phyloP scores from a whole-genome alignment of 1,139 yeast genomes.

The Geotrichum klebahnii region DNA sequence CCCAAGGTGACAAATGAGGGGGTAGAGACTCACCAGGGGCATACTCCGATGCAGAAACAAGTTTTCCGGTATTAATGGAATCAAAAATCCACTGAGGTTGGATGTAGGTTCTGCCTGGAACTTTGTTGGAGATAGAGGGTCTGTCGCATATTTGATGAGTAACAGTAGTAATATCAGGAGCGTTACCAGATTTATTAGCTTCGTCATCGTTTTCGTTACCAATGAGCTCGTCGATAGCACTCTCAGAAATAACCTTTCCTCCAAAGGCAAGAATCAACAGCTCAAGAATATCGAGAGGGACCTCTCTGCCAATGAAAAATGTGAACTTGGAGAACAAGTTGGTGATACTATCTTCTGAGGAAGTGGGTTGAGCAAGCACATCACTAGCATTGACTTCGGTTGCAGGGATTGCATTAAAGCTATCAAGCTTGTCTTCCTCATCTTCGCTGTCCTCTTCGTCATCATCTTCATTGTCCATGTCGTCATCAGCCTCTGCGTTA shows the following conservation, averaged over 20 bases:
- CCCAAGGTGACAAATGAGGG: constrained; percentile 98
- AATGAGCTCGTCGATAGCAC: constrained; percentile 71
- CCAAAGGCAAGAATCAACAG: constrained; percentile 84
- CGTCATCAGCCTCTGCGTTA: constrained; percentile 47
- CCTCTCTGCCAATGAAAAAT: constrained; percentile 92
- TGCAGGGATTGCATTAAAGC: constrained; percentile 54
- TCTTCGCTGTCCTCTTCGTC: constrained; percentile 42
- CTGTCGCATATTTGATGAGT: constrained; percentile 95
- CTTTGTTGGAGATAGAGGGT: constrained; percentile 71
- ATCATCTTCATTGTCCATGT: constrained; percentile 42
- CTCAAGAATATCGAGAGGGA: constrained; percentile 85
- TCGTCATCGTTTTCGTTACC: constrained; percentile 39
- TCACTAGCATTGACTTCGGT: constrained; percentile 69
- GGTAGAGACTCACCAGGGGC: constrained; percentile 95
- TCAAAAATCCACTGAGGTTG: constrained; percentile 99
- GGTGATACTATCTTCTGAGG: constrained; percentile 53
- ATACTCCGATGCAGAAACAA: constrained; percentile 72
- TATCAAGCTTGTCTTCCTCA: constrained; percentile 62
- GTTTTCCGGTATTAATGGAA: constrained; percentile 70
- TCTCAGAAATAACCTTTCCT: constrained; percentile 80
- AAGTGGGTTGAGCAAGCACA: constrained; percentile 72
- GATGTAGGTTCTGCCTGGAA: constrained; percentile 86
- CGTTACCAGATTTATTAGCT: constrained; percentile 33
- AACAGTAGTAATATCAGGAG: constrained; percentile 60
- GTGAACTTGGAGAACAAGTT: constrained; percentile 68